phyloP scores from a whole-genome alignment of 345 rosid species.

The Raphanus raphanistrum region DNA sequence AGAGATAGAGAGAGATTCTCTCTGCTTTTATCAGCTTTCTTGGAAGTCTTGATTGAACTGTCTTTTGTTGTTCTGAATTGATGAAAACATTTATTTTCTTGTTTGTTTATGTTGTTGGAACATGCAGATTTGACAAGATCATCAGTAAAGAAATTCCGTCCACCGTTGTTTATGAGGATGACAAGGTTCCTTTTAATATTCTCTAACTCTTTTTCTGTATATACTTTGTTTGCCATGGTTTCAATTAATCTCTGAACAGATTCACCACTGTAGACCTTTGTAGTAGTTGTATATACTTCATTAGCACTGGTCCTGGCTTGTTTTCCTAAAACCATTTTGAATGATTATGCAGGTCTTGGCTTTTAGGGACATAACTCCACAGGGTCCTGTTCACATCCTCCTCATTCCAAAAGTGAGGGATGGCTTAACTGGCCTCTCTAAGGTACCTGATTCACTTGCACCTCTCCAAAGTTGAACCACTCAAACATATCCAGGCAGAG shows the following conservation, averaged over 20 bases:
- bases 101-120: neutral
- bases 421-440: slow-evolving; percentile 82
- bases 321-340: neutral
- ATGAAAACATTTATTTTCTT: neutral
- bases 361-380: slow-evolving; percentile 80
- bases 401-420: slow-evolving; percentile 86
- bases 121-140: slow-evolving; percentile 86
- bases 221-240: neutral
- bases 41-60: neutral
- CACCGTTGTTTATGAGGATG: slow-evolving; percentile 80
- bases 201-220: neutral
- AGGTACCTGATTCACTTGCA: slow-evolving; percentile 49
- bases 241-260: neutral
- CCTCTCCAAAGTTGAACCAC: neutral
- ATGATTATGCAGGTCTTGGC: slow-evolving; percentile 66
- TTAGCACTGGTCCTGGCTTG: neutral
- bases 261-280: too few relatives aligned
- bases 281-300: slow-evolving; percentile 7
- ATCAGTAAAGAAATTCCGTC: slow-evolving; percentile 88
- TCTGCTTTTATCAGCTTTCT: neutral
- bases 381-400: slow-evolving; percentile 83
- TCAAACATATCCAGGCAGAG: neutral
- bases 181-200: slow-evolving; percentile 48
- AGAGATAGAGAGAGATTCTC: neutral
- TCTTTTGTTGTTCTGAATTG: neutral